These are phyloP conservation scores for Entomortierella parvispora DNA, from an alignment of 192 early-diverging fungal genomes.

Conservation along the genomic window DNA sequence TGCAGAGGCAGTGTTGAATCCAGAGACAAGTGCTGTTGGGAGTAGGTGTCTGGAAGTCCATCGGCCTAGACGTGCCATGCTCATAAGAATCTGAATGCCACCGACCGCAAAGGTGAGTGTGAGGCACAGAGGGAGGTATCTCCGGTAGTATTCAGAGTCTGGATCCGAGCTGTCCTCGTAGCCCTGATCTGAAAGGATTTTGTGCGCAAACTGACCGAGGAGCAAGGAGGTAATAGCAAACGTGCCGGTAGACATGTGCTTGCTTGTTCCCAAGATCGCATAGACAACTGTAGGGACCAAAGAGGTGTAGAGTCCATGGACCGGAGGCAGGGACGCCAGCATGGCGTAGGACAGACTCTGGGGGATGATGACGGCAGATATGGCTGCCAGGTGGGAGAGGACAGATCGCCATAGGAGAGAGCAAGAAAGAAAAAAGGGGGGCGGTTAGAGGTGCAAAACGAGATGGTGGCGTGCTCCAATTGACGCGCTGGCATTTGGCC, in stretches of 20 bases:
- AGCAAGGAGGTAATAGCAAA: conserved; percentile 54
- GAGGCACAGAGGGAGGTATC: conserved; percentile 36
- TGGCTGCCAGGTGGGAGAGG: conserved; percentile 16
- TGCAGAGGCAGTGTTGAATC: conserved; percentile 52
- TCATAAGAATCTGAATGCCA: conserved; percentile 41
- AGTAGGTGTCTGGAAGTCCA: conserved; percentile 44
- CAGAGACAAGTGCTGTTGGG: conserved; percentile 41
- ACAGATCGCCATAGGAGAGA: not conserved
- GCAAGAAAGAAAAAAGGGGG: not conserved
- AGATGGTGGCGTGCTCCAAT: not conserved
- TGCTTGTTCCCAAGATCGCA: conserved; percentile 45
- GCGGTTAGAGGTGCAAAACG: conserved; percentile 8
- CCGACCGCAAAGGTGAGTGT: conserved; percentile 44
- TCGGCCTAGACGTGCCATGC: conserved; percentile 45
- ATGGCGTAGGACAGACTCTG: conserved; percentile 59
- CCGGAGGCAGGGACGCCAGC: conserved; percentile 52
- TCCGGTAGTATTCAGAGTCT: conserved; percentile 31
- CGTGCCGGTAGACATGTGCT: conserved; percentile 54
- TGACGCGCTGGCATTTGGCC: too few species aligned
- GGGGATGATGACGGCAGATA: conserved; percentile 52
- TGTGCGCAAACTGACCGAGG: conserved; percentile 45
- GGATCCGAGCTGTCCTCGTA: conserved; percentile 8
- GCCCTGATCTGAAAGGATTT: conserved; percentile 34
- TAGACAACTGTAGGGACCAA: conserved; percentile 42
- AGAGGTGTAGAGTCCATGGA: conserved; percentile 55